Base-by-base conservation (phyloP, 2,329 filamentous ascomycete genomes). In the Colletotrichum cordylinicola region DNA sequence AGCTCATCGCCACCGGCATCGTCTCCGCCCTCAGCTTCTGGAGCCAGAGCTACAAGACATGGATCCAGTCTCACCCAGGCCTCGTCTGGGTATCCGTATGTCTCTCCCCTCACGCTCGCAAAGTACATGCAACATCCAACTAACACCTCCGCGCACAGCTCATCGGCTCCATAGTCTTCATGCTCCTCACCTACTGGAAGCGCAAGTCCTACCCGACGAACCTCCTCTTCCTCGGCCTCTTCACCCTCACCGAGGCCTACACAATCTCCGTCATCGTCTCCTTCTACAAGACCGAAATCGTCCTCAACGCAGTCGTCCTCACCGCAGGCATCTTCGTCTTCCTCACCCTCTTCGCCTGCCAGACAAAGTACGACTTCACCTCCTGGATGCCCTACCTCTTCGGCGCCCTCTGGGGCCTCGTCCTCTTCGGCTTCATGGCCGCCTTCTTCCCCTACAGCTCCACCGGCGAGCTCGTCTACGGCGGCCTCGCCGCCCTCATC, bases 321-420 rank as follows among this genome's bases (percentile, higher is more conserved):
- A 99, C 97, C 67, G 94, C 93, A 18, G 94, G 93, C 67, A 94
- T 96, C 82, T 96, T 96, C 82, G 88, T 95, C 80, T 92, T 95
- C 81, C 91, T 96, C 67, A 95, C 94, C 2, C 85, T 96, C 60
- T 98, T 99, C 84, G 97, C 97, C 66, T 98, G 96, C 91, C 97
- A 99, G 88, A 95, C 94, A 78, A 98, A 98, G 85, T 99, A 99
- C 83, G 97, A 99, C 88, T 99, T 99, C 84, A 98, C 96, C 2
- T 94, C 92, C 78, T 99, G 97, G 96, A 95, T 96, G 89, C 96
- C 97, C 21, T 98, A 98, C 84, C 91, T 98, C 5, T 98, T 98
- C 81, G 96, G 96, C 74, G 93, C 90, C 1, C 90, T 99, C 21
- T 98, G 97, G 97, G 93, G 94, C 8, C 87, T 98, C 75, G 90